Evolutionary conservation across 805 yeast genomes (phyloP), one percentile per base, ranked within the genome.

Genomic region (Lipomyces sp.): DNA sequence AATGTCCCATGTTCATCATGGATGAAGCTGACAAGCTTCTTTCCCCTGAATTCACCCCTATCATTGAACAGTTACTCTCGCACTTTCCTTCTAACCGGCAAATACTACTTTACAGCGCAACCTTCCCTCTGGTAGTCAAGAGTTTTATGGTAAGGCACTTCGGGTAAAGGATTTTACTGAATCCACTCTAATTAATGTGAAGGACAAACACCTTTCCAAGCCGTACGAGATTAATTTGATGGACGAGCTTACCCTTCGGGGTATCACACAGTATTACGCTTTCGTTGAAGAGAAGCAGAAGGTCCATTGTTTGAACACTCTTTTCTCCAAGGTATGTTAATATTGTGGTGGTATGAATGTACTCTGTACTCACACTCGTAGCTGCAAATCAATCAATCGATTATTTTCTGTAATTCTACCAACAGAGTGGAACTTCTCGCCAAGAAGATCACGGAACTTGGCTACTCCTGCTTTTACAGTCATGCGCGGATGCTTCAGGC

Each of bases 21-120:
- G 99, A 95, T 79, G 99, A 95, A 83, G 99, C 99, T 65, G 99
- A 95, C 80, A 95, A 95, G 79, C 90, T 95, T 90, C 85, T 95
- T 67, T 87, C 95, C 50, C 87, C 91, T 73, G 99, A 95, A 75
- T 95, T 95, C 79, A 89, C 90, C 72, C 85, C 86, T 45, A 88
- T 93, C 64, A 90, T 94, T 70, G 96, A 90, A 77, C 96, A 91
- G 77, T 90, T 94, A 69, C 83, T 95, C 73, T 82, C 83, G 56
- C 90, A 89, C 75, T 87, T 94, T 84, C 97, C 98, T 42, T 75
- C 82, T 65, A 85, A 84, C 69, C 88, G 88, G 71, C 99, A 95
- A 82, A 89, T 96, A 18, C 81, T 94, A 71, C 85, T 95, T 74
- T 93, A 92, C 77, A 88, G 95, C 65, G 99, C 99, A 53, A 95